phyloP scores from a whole-genome alignment of 805 yeast genomes.

The Metschnikowia arizonensis region DNA sequence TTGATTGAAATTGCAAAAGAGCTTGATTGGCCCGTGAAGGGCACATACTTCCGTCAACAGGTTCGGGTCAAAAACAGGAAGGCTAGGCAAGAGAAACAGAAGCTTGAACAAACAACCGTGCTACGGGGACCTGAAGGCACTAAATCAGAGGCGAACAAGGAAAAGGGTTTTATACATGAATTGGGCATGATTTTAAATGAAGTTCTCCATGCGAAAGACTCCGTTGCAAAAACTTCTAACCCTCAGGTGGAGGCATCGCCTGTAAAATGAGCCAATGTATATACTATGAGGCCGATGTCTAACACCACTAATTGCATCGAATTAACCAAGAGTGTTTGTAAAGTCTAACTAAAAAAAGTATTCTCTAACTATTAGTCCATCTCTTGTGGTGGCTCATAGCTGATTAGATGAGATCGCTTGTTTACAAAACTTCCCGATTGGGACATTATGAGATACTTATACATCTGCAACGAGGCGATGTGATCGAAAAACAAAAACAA shows the following conservation, averaged over 20 bases:
- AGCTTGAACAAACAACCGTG: conserved; percentile 5
- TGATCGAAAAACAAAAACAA: conserved; percentile 3
- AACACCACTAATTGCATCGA: background rate
- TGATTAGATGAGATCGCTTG: background rate
- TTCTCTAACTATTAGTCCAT: no score
- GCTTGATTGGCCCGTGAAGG: conserved; percentile 34
- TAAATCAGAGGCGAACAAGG: background rate
- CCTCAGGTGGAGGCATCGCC: background rate
- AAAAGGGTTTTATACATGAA: background rate
- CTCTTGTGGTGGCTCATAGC: no score
- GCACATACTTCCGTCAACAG: conserved; percentile 28
- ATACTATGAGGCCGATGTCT: background rate
- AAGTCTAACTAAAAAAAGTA: no score
- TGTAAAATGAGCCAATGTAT: background rate
- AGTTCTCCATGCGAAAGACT: background rate
- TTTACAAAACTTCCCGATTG: conserved; percentile 3
- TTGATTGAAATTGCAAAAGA: conserved; percentile 33
- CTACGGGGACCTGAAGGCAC: background rate
- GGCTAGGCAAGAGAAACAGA: conserved; percentile 10
- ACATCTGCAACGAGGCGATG: conserved; percentile 1
- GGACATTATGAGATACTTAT: conserved; percentile 3
- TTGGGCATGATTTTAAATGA: conserved; percentile 3
- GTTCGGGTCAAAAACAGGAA: conserved; percentile 23
- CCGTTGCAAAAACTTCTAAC: background rate
- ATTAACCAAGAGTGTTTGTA: background rate